A percentile compares a stretch with the other conserved stretches of the same genome.
Evolutionary conservation across 2,329 filamentous ascomycete species (phyloP).

Genomic region (Leptodontidium sp.): DNA sequence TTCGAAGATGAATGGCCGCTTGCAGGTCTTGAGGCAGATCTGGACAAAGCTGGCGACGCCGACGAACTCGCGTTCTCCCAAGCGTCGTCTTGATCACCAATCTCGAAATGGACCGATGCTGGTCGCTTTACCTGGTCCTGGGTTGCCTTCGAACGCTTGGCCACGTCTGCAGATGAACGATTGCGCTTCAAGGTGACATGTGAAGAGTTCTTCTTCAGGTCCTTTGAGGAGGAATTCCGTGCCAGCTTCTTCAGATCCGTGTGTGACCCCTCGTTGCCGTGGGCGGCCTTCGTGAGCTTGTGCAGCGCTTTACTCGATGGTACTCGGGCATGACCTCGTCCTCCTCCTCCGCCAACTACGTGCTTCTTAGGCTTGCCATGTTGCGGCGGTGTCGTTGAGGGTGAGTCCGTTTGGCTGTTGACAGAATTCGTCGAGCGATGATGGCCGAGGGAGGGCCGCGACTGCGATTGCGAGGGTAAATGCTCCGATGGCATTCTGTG

Average conservation of each 20-base stretch:
- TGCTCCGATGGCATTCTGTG: constrained; percentile 41
- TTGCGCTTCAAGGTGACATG: constrained; percentile 66
- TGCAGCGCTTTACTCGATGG: constrained; percentile 44
- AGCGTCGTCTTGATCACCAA: constrained; percentile 65
- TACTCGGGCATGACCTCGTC: constrained; percentile 40
- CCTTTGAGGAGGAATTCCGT: constrained; percentile 43
- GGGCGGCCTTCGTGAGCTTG: constrained; percentile 40
- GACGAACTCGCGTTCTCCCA: constrained; percentile 73
- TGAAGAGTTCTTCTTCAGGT: constrained; percentile 60
- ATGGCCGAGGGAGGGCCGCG: constrained; percentile 31
- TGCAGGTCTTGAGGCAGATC: constrained; percentile 49
- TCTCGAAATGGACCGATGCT: constrained; percentile 68
- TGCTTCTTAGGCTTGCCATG: constrained; percentile 43
- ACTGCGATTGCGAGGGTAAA: constrained; percentile 35
- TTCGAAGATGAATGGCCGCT: constrained; percentile 58
- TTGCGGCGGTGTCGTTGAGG: constrained; percentile 41
- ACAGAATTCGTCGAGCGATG: constrained; percentile 41
- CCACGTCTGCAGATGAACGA: constrained; percentile 64
- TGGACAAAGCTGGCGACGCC: constrained; percentile 65
- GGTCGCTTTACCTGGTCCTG: constrained; percentile 60
- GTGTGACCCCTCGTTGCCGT: constrained; percentile 41
- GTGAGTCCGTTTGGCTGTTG: constrained; percentile 38
- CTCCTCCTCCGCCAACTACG: constrained; percentile 41
- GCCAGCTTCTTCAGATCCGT: constrained; percentile 43
- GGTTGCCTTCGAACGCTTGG: constrained; percentile 59